Percentiles rank a stretch among this genome's conserved stretches.
Evolutionary conservation across 441 rosid species (phyloP).

Genomic region (Kokia cookei): DNA sequence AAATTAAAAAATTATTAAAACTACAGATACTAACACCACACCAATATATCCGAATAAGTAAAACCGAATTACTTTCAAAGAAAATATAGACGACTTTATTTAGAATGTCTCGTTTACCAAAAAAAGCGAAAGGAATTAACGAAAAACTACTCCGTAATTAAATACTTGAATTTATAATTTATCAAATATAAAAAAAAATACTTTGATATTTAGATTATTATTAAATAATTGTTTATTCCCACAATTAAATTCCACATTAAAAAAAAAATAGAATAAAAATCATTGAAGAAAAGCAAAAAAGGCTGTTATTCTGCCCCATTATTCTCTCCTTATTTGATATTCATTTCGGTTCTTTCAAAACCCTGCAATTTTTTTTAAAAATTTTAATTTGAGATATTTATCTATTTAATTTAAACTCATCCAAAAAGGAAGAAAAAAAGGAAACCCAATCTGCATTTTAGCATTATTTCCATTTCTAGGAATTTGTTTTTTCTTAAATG

Average conservation of each 20-base stretch:
- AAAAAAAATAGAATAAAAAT: background rate
- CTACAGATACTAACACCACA: no score
- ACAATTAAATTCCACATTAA: background rate
- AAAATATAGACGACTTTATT: no score
- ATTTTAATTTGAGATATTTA: background rate
- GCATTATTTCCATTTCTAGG: conserved; percentile 6
- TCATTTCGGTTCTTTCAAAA: conserved; percentile 1
- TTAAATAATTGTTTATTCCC: no score
- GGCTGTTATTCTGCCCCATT: background rate
- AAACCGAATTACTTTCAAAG: no score
- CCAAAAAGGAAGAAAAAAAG: background rate
- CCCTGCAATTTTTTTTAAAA: background rate
- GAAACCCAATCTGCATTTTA: background rate
- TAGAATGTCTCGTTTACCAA: no score
- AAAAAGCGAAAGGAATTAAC: no score
- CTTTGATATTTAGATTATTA: no score
- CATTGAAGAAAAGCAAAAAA: background rate
- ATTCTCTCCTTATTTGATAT: background rate
- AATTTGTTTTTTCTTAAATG: conserved; percentile 11
- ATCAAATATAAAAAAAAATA: background rate
- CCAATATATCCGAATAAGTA: no score
- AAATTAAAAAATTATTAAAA: no score
- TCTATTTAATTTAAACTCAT: background rate
- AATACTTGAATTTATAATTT: no score
- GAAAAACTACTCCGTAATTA: no score